Conservation (phyloP, 768 basidiomycete genomes). For the Panaeolus papilionaceus region DNA sequence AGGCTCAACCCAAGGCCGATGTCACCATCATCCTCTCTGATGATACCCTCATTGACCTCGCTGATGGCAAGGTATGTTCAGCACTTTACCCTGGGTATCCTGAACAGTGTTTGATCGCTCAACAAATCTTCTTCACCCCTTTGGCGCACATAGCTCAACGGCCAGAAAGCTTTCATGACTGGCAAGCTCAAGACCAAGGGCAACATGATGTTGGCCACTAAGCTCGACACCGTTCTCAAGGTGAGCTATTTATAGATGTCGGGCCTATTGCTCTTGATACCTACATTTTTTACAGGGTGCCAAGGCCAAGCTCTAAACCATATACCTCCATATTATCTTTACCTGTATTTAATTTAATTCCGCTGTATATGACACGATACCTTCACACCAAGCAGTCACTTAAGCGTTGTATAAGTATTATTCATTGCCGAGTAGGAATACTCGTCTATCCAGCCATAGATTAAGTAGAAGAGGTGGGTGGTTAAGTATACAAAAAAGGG, state of each 20-base stretch:
- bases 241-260: constrained; percentile 42
- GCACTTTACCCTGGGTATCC: neutral
- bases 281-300: constrained; percentile 34
- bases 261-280: neutral
- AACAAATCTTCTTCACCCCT: neutral
- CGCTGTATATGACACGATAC: neutral
- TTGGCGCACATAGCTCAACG: constrained; percentile 64
- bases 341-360: constrained; percentile 15
- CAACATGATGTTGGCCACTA: constrained; percentile 94
- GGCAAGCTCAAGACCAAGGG: constrained; percentile 92
- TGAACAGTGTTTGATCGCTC: neutral
- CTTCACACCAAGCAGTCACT: neutral
- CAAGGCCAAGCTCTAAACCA: constrained; percentile 52
- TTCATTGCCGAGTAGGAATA: constrained; percentile 1
- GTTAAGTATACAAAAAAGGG: constrained; percentile 17
- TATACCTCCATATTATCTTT: constrained; percentile 14
- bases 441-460: constrained; percentile 21
- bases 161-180: constrained; percentile 96
- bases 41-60: constrained; percentile 75
- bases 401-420: neutral
- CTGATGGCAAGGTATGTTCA: constrained; percentile 67
- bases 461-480: constrained; percentile 23
- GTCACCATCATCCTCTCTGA: constrained; percentile 83
- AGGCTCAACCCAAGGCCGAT: constrained; percentile 75
- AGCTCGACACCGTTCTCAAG: constrained; percentile 85